phyloP scores from a whole-genome alignment of 2,329 filamentous ascomycete genomes.

The Penicillium oxalicum region DNA sequence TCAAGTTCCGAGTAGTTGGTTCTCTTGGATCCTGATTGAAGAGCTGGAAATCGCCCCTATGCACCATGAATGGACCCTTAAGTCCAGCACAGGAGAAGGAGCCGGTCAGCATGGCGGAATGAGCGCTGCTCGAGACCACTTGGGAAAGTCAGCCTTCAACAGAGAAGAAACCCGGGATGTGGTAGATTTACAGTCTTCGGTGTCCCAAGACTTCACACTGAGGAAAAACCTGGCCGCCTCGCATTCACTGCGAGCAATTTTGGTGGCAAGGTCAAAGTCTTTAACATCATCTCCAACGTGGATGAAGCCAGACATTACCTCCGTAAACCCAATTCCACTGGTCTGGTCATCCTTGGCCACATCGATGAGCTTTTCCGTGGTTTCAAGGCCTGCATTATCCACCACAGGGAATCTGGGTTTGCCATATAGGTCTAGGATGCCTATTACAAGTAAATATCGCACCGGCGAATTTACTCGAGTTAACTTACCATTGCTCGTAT shows the following conservation, averaged over 20 bases:
- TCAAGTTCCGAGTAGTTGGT: background rate
- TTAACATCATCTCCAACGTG: background rate
- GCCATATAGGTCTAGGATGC: conserved; percentile 3
- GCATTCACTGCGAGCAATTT: conserved; percentile 1
- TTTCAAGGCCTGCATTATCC: background rate
- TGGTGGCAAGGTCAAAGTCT: conserved; percentile 1
- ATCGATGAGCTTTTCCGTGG: background rate
- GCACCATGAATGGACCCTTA: conserved; percentile 1
- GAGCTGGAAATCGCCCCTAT: background rate
- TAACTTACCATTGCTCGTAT: conserved; percentile 10
- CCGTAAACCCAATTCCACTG: conserved; percentile 15
- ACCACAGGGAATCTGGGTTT: conserved; percentile 1
- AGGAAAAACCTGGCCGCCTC: conserved; percentile 4
- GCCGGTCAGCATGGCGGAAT: conserved; percentile 1
- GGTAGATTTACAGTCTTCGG: background rate
- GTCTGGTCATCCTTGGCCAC: conserved; percentile 1
- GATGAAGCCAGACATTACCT: conserved; percentile 11
- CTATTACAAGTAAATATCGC: background rate
- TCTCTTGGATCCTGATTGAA: conserved; percentile 1
- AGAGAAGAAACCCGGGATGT: background rate
- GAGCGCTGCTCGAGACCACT: background rate
- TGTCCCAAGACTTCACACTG: conserved; percentile 2
- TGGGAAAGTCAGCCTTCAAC: background rate
- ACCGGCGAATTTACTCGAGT: background rate
- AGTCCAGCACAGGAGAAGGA: background rate